phyloP scores from a whole-genome alignment of 768 basidiomycete species.

The Termitomyces sp. region DNA sequence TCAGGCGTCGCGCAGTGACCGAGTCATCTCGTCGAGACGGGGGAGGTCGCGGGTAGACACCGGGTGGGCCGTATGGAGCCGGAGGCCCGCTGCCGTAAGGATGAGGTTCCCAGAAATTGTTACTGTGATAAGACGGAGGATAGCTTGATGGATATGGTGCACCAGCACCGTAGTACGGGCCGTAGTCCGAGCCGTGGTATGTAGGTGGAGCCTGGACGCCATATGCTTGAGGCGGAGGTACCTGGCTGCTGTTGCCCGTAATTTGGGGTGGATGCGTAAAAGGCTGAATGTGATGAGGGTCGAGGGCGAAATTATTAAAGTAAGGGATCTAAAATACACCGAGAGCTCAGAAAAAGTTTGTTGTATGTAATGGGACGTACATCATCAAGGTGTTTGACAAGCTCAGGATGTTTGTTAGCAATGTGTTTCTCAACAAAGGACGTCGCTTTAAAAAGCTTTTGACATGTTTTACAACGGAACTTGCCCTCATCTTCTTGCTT shows the following conservation, averaged over 20 bases:
- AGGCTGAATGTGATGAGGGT: slow-evolving; percentile 88
- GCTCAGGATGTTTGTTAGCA: slow-evolving; percentile 86
- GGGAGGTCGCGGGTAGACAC: slow-evolving; percentile 29
- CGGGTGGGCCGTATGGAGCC: slow-evolving; percentile 31
- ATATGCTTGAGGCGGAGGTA: slow-evolving; percentile 79
- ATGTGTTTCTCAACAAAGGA: slow-evolving; percentile 98
- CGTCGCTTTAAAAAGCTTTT: slow-evolving; percentile 95
- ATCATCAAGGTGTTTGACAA: slow-evolving; percentile 79
- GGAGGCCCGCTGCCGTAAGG: slow-evolving; percentile 32
- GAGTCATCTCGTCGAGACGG: slow-evolving; percentile 53
- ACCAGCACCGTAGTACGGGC: slow-evolving; percentile 25
- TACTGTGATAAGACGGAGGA: slow-evolving; percentile 35
- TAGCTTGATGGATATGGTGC: slow-evolving; percentile 31
- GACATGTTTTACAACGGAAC: slow-evolving; percentile 93
- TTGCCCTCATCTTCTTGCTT: slow-evolving; percentile 97
- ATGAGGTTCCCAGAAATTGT: slow-evolving; percentile 34
- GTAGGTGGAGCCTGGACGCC: slow-evolving; percentile 63
- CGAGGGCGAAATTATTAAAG: slow-evolving; percentile 95
- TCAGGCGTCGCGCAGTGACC: slow-evolving; percentile 57
- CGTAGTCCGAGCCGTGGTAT: slow-evolving; percentile 32
- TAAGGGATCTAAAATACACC: slow-evolving; percentile 57
- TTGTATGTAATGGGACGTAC: slow-evolving; percentile 36
- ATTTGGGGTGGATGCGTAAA: slow-evolving; percentile 72
- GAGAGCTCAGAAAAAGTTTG: slow-evolving; percentile 8
- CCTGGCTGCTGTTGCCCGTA: slow-evolving; percentile 59